These are phyloP conservation scores for Cruciata laevipes DNA, from an alignment of 257 asterid genomes.

Conservation along the genomic window DNA sequence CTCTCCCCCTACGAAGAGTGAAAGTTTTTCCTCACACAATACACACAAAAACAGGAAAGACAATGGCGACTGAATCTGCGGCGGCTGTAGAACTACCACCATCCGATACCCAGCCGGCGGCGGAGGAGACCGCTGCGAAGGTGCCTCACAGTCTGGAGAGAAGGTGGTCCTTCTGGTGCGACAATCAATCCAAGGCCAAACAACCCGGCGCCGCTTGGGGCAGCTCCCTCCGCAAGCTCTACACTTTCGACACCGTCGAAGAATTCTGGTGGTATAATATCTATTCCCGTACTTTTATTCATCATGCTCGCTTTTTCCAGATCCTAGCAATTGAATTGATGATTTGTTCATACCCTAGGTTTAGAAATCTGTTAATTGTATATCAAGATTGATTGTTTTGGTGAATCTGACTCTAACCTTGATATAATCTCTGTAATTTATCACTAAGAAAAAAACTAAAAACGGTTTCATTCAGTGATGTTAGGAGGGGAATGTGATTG, in stretches of 20 bases:
- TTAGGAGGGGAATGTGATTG: background rate
- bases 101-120: conserved; percentile 24
- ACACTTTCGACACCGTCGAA: conserved; percentile 85
- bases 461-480: background rate
- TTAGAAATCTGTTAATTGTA: background rate
- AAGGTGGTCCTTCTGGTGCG: conserved; percentile 90
- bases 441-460: no score
- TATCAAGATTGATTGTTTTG: background rate
- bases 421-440: no score
- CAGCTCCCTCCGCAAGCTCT: conserved; percentile 49
- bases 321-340: background rate
- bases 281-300: background rate
- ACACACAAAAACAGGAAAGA: background rate
- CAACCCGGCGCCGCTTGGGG: conserved; percentile 95
- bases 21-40: background rate
- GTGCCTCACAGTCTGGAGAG: conserved; percentile 70
- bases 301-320: background rate
- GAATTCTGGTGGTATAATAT: conserved; percentile 85
- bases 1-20: background rate
- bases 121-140: conserved; percentile 27
- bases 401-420: background rate
- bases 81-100: conserved; percentile 33
- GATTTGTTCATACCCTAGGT: background rate
- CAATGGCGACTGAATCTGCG: conserved; percentile 57
- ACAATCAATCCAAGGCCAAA: conserved; percentile 74